These are phyloP conservation scores for Oryza punctata DNA, from an alignment of 176 grass and related monocot genomes.

Conservation along the genomic window DNA sequence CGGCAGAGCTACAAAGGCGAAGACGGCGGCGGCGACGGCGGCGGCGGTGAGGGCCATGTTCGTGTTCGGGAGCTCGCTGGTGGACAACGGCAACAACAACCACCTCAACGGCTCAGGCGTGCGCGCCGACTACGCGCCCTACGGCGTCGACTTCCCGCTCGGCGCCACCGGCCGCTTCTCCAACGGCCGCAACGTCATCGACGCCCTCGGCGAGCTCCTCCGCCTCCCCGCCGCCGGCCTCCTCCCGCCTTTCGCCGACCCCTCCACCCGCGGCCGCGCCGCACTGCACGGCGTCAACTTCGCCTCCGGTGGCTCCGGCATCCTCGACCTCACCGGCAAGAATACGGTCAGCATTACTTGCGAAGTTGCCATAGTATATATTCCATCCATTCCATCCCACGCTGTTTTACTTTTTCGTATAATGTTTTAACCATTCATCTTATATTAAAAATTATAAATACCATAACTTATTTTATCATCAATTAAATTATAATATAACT, in stretches of 20 bases:
- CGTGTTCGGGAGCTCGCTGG: constrained; percentile 79
- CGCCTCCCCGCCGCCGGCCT: constrained; percentile 34
- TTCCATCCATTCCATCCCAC: too few species aligned
- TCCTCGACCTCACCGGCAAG: constrained; percentile 60
- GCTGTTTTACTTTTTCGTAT: too few species aligned
- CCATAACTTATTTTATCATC: too few species aligned
- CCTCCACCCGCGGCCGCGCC: constrained; percentile 43
- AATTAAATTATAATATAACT: too few species aligned
- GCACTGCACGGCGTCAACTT: constrained; percentile 58
- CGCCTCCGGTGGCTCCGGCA: constrained; percentile 77
- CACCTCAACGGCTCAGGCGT: constrained; percentile 51
- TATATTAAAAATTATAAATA: too few species aligned
- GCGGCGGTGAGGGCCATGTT: constrained; percentile 43
- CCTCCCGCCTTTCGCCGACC: constrained; percentile 61
- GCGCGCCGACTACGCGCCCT: constrained; percentile 70
- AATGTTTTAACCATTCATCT: too few species aligned
- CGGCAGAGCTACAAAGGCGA: not conserved
- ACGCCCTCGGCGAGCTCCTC: constrained; percentile 68
- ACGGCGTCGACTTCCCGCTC: constrained; percentile 76
- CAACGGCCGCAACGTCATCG: constrained; percentile 68
- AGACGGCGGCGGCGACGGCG: too few species aligned
- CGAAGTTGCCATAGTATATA: too few species aligned
- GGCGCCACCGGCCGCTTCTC: constrained; percentile 32
- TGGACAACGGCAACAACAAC: constrained; percentile 87
- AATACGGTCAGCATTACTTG: not conserved